Base-by-base conservation (phyloP, 2,329 filamentous ascomycete species). In the Chaetomium strumarium region DNA sequence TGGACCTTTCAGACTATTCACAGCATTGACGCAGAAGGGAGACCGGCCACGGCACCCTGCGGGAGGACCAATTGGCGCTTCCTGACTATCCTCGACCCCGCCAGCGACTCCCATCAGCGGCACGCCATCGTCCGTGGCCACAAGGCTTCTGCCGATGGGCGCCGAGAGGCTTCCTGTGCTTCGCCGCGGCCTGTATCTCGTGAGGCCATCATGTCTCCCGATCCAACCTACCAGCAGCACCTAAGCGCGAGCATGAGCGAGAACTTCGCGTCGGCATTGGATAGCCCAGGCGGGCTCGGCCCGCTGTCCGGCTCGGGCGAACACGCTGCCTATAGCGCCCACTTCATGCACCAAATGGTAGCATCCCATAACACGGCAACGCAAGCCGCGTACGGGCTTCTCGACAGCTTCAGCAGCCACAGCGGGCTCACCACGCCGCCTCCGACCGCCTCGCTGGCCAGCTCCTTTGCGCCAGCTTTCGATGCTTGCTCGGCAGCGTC, bases 1-100 rank as follows among this genome's bases (percentile, higher is more conserved):
- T 85, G 82, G 82, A 80, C 80, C 2, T 85, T 85, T 65, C 74
- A 67, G 68, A 79, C 73, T 59, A 70, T 79, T 29, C 71, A 74
- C 60, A 67, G 65, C 53, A 58, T 68, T 46, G 67, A 40, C 11
- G 11, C 55, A 9, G 70, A 71, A 59, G 67, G 68, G 37, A 69
- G 71, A 58, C 64, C 70, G 29, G 70, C 74, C 30, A 76, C 75
- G 53, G 76, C 78, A 52, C 72, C 75, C 3, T 72, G 76, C 1
- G 77, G 76, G 14, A 81, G 47, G 40, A 62, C 80, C 1, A 76
- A 74, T 36, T 85, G 81, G 82, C 73, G 79, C 20, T 84, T 83
- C 71, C 67, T 85, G 52, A 81, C 78, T 11, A 75, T 81, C 51
- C 73, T 82, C 52, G 79, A 83, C 60, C 79, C 80, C 30, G 75